Conservation (phyloP, 805 yeast species). For the Saccharomyces cerevisiae region DNA sequence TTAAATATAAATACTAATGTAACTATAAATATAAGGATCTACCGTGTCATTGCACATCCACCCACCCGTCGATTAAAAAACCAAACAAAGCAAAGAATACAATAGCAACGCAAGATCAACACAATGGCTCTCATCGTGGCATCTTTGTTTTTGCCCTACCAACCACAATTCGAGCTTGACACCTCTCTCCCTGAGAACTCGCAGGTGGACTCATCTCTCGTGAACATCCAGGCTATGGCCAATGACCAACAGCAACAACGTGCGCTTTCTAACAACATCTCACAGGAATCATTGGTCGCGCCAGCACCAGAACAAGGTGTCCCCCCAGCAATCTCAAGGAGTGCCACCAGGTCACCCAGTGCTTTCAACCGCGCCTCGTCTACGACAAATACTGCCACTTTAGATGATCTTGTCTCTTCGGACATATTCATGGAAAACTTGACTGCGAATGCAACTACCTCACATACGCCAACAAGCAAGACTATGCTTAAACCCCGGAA, state of each 20-base stretch:
- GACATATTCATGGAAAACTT: slow-evolving; percentile 30
- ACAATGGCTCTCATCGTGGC: slow-evolving; percentile 63
- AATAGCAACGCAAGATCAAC: background rate
- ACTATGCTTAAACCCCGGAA: slow-evolving; percentile 9
- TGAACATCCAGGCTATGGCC: slow-evolving; percentile 1
- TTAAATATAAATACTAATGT: background rate
- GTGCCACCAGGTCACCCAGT: slow-evolving; percentile 6
- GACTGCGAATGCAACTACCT: slow-evolving; percentile 30
- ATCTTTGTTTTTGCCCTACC: slow-evolving; percentile 66
- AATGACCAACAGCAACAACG: background rate
- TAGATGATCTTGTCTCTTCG: slow-evolving; percentile 19
- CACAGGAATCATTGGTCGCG: slow-evolving; percentile 10
- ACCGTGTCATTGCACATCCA: background rate
- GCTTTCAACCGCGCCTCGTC: slow-evolving; percentile 1
- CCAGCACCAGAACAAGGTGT: slow-evolving; percentile 3
- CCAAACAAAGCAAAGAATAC: background rate
- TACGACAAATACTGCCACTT: background rate
- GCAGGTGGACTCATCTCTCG: slow-evolving; percentile 23
- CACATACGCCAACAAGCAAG: slow-evolving; percentile 19
- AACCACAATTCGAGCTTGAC: slow-evolving; percentile 48
- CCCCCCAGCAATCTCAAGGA: slow-evolving; percentile 1
- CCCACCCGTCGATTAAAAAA: background rate
- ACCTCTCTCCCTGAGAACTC: slow-evolving; percentile 28
- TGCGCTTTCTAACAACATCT: slow-evolving; percentile 14
- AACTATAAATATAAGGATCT: background rate